Conservation (phyloP, 108 stramenopile genomes). For the Discostella pseudostelligera region DNA sequence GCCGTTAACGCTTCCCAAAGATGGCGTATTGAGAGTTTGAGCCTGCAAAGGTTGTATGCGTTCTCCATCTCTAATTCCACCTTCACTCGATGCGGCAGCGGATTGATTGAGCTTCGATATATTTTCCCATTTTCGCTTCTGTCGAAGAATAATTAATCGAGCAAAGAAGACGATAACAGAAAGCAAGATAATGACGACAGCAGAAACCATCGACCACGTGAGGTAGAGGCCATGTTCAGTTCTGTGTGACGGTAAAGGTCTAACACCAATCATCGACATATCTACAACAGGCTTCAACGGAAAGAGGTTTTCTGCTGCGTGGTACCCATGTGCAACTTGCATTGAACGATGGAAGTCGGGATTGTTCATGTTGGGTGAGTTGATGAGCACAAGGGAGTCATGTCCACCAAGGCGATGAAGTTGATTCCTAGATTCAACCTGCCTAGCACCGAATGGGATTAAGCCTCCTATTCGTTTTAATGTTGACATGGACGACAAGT, state of each 20-base stretch:
- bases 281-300: constrained; percentile 10
- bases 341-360: too few relatives aligned
- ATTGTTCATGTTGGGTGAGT: too few relatives aligned
- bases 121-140: constrained; percentile 39
- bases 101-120: constrained; percentile 26
- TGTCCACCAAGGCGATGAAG: too few relatives aligned
- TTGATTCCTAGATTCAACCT: too few relatives aligned
- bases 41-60: constrained; percentile 3
- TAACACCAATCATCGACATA: constrained; percentile 4
- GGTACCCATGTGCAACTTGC: background rate
- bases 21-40: constrained; percentile 12
- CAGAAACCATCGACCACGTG: constrained; percentile 45
- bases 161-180: constrained; percentile 17
- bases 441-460: too few relatives aligned
- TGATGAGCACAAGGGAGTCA: too few relatives aligned
- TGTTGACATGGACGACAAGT: too few relatives aligned
- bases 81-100: constrained; percentile 29
- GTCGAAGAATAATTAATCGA: constrained; percentile 26
- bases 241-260: constrained; percentile 30
- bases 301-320: constrained; percentile 18
- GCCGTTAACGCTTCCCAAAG: constrained; percentile 12
- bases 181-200: constrained; percentile 11
- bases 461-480: too few relatives aligned
- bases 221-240: constrained; percentile 50
- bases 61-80: constrained; percentile 11